phyloP scores from a whole-genome alignment of 164 flowering plant species.

The Chimonanthus praecox region DNA sequence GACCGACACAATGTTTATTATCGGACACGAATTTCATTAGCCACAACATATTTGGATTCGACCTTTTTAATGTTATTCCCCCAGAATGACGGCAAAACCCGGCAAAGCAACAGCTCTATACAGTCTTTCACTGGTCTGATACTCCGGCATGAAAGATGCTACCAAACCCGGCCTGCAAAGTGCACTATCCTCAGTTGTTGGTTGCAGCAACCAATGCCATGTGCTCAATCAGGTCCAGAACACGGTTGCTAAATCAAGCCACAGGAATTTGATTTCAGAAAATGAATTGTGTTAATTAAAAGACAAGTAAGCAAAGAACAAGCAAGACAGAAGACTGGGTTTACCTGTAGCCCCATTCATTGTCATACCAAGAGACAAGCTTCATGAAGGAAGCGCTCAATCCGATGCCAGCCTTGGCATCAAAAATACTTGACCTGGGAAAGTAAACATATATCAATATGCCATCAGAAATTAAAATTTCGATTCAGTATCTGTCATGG shows the following conservation, averaged over 20 bases:
- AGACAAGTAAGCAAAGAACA: not conserved
- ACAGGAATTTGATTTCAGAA: not conserved
- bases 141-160: not conserved
- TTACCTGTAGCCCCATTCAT: slow-evolving; percentile 99
- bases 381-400: slow-evolving; percentile 78
- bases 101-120: not conserved
- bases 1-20: too few relatives aligned
- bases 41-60: too few relatives aligned
- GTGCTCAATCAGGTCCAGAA: slow-evolving; percentile 35
- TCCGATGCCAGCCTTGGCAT: slow-evolving; percentile 94
- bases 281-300: not conserved
- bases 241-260: slow-evolving; percentile 26
- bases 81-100: not conserved
- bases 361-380: slow-evolving; percentile 94
- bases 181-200: slow-evolving; percentile 6
- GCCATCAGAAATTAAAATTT: not conserved
- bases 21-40: too few relatives aligned
- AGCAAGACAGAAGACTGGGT: not conserved
- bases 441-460: not conserved
- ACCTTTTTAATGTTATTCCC: too few relatives aligned
- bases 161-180: not conserved
- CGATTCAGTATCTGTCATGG: not conserved
- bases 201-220: slow-evolving; percentile 30
- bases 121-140: not conserved
- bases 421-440: slow-evolving; percentile 87